These are phyloP conservation scores for Thraustochytrium striatum DNA, from an alignment of 352 stramenopile species.

Conservation along the genomic window DNA sequence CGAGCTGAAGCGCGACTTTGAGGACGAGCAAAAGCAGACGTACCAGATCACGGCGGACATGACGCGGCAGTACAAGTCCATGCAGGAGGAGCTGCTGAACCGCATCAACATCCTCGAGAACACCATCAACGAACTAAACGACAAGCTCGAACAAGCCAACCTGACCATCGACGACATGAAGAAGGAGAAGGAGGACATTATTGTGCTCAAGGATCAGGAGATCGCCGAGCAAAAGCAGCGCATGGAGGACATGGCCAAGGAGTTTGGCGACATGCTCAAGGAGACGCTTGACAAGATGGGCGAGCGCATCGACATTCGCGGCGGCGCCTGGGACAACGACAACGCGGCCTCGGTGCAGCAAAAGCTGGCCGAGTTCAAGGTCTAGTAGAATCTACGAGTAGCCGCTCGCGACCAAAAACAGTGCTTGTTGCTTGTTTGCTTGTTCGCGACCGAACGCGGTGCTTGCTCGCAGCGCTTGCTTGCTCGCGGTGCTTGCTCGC, in stretches of 20 bases:
- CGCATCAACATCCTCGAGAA: slow-evolving; percentile 78
- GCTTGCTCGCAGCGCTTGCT: too few species aligned
- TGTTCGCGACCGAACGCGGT: too few species aligned
- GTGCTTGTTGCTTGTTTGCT: too few species aligned
- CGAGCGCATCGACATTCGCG: slow-evolving; percentile 85
- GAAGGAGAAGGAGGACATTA: slow-evolving; percentile 80
- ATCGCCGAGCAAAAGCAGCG: slow-evolving; percentile 82
- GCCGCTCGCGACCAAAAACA: too few species aligned
- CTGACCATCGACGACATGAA: slow-evolving; percentile 79
- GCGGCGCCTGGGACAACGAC: slow-evolving; percentile 77
- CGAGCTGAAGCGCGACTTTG: slow-evolving; percentile 75
- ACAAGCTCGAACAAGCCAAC: slow-evolving; percentile 80
- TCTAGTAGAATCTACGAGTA: background rate
- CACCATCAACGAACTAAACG: slow-evolving; percentile 80
- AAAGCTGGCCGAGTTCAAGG: slow-evolving; percentile 76
- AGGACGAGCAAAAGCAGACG: slow-evolving; percentile 73
- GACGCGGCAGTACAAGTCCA: slow-evolving; percentile 93
- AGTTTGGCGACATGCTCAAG: slow-evolving; percentile 89
- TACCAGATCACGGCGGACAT: slow-evolving; percentile 90
- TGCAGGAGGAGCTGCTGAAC: slow-evolving; percentile 65
- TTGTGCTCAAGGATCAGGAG: slow-evolving; percentile 78
- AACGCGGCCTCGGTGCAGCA: slow-evolving; percentile 69
- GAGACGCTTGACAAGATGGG: slow-evolving; percentile 88
- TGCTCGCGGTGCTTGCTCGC: background rate
- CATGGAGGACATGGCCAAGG: slow-evolving; percentile 88